Conservation (phyloP, 306 rosid genomes). For the Dalbergia cochinchinensis region DNA sequence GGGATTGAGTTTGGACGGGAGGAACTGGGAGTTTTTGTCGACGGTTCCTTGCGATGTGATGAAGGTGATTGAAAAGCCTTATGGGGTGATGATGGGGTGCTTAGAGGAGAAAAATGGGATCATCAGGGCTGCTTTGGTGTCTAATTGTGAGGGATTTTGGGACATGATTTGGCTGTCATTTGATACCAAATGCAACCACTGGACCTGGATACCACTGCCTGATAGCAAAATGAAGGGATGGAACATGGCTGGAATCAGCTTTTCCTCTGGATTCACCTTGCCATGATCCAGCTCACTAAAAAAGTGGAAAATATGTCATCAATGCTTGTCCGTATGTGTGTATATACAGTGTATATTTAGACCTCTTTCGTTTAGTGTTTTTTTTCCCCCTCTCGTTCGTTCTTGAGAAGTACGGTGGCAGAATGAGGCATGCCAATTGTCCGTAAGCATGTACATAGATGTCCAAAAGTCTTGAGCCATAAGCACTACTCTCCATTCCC, state of each 20-base stretch:
- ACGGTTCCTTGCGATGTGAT: slow-evolving; percentile 41
- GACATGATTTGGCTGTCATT: slow-evolving; percentile 61
- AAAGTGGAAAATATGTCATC: slow-evolving; percentile 37
- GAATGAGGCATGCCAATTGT: slow-evolving; percentile 5
- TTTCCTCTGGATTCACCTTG: slow-evolving; percentile 65
- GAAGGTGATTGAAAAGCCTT: slow-evolving; percentile 55
- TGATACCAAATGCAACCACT: slow-evolving; percentile 41
- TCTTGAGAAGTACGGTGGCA: not conserved
- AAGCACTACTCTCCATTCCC: not conserved
- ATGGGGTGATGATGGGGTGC: slow-evolving; percentile 75
- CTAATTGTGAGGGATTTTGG: slow-evolving; percentile 68
- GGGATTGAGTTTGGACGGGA: slow-evolving; percentile 55
- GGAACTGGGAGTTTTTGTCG: slow-evolving; percentile 58
- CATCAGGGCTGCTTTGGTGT: slow-evolving; percentile 57
- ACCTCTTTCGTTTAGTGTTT: not conserved
- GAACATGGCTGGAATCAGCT: slow-evolving; percentile 72
- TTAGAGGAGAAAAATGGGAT: slow-evolving; percentile 61
- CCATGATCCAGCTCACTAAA: slow-evolving; percentile 36
- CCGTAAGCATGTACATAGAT: not conserved
- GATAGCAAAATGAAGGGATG: slow-evolving; percentile 71
- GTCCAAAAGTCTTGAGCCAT: not conserved
- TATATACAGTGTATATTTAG: not conserved
- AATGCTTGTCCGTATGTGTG: not conserved
- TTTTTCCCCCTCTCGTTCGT: not conserved
- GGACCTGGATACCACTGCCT: slow-evolving; percentile 64